These are phyloP conservation scores for Cercophora newfieldiana DNA, from an alignment of 495 filamentous ascomycete genomes.

Conservation along the genomic window DNA sequence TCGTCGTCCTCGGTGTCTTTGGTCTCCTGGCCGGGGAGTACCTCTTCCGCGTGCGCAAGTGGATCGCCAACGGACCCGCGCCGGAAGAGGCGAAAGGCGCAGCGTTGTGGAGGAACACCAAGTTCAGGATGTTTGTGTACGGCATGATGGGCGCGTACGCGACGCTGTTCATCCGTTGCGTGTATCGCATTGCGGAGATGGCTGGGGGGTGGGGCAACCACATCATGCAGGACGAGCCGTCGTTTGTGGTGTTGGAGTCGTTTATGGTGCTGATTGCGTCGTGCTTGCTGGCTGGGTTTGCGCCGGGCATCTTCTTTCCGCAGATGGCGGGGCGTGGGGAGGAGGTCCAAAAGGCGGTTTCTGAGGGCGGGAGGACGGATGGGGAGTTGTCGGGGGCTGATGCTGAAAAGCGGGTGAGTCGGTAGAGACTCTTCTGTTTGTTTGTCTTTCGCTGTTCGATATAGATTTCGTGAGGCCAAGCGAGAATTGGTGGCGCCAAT, in stretches of 20 bases:
- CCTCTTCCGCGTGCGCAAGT: slow-evolving; percentile 39
- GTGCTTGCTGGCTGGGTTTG: slow-evolving; percentile 36
- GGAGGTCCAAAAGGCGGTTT: slow-evolving; percentile 8
- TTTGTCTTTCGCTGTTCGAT: too few relatives aligned
- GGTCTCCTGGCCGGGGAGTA: slow-evolving; percentile 51
- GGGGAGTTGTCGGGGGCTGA: slow-evolving; percentile 9
- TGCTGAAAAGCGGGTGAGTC: slow-evolving; percentile 1
- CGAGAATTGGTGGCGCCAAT: too few relatives aligned
- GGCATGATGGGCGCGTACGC: slow-evolving; percentile 58
- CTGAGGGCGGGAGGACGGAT: neutral
- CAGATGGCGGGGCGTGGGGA: slow-evolving; percentile 33
- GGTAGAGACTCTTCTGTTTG: too few relatives aligned
- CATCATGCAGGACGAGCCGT: slow-evolving; percentile 65
- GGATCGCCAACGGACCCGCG: slow-evolving; percentile 36
- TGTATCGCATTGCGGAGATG: slow-evolving; percentile 71
- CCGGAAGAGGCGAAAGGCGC: slow-evolving; percentile 27
- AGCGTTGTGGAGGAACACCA: slow-evolving; percentile 33
- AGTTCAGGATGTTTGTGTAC: slow-evolving; percentile 54
- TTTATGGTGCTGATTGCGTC: slow-evolving; percentile 43
- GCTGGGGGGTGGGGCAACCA: slow-evolving; percentile 66
- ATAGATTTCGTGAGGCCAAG: too few relatives aligned
- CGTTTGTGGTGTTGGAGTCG: slow-evolving; percentile 63
- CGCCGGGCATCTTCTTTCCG: slow-evolving; percentile 44
- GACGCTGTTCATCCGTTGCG: slow-evolving; percentile 63
- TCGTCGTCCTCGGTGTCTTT: slow-evolving; percentile 60